These are phyloP conservation scores for Oemleria cerasiformis DNA, from an alignment of 306 rosid species.

Conservation along the genomic window DNA sequence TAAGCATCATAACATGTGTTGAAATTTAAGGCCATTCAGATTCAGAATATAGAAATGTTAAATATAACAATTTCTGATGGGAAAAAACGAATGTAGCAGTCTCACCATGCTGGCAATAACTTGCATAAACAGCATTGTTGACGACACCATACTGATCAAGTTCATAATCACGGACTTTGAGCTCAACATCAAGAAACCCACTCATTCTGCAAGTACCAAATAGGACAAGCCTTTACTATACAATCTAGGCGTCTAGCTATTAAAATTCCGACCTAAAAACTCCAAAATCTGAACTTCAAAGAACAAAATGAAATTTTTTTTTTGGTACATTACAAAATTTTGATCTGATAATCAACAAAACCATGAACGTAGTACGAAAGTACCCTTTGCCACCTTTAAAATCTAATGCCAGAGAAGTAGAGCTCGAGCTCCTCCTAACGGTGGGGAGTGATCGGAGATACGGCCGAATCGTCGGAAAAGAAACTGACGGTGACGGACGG, in stretches of 20 bases:
- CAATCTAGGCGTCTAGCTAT: neutral
- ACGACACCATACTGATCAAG: slow-evolving; percentile 93
- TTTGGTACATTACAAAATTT: neutral
- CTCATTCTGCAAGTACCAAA: slow-evolving; percentile 56
- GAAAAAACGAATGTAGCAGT: slow-evolving; percentile 14
- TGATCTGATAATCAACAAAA: neutral
- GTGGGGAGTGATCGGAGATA: slow-evolving; percentile 37
- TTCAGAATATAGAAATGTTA: neutral
- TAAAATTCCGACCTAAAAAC: neutral
- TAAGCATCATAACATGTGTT: neutral
- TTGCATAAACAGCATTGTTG: slow-evolving; percentile 86
- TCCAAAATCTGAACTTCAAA: neutral
- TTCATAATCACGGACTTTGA: slow-evolving; percentile 90
- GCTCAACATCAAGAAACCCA: slow-evolving; percentile 55
- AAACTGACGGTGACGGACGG: slow-evolving; percentile 21
- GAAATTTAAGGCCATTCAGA: neutral
- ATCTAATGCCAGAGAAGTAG: slow-evolving; percentile 30
- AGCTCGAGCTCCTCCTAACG: slow-evolving; percentile 20
- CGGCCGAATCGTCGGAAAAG: slow-evolving; percentile 24
- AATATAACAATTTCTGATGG: neutral
- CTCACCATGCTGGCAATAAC: slow-evolving; percentile 92
- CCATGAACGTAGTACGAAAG: neutral
- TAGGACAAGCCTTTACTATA: slow-evolving; percentile 2
- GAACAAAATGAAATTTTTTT: neutral
- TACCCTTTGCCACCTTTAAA: slow-evolving; percentile 61